Percentiles rank a stretch among this genome's conserved stretches.
These are phyloP conservation scores for Nematocida displodere DNA, from an alignment of 371 early-diverging fungal genomes.

Conservation along the genomic window DNA sequence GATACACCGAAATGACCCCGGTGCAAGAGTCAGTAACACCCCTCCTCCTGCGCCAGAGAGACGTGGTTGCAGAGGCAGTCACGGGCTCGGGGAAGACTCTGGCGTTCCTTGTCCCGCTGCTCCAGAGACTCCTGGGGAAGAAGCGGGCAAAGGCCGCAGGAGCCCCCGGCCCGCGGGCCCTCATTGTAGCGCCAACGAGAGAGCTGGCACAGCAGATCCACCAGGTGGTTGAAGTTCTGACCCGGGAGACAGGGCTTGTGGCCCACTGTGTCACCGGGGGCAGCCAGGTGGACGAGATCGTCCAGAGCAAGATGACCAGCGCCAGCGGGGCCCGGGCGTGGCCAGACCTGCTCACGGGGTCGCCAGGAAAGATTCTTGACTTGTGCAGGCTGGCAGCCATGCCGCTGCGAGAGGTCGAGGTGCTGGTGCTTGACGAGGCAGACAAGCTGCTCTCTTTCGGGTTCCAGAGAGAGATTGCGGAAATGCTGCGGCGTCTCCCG, in stretches of 20 bases:
- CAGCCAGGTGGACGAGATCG: constrained; percentile 13
- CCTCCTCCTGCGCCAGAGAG: constrained; percentile 61
- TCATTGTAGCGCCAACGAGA: constrained; percentile 43
- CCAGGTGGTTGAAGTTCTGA: background rate
- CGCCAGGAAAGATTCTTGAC: constrained; percentile 21
- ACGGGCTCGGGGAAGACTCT: constrained; percentile 96
- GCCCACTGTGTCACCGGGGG: constrained; percentile 26
- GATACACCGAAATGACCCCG: constrained; percentile 50
- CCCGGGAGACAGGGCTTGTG: background rate
- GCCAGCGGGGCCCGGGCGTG: background rate
- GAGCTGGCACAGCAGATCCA: constrained; percentile 51
- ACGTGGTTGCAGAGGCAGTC: constrained; percentile 81
- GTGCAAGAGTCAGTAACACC: constrained; percentile 58
- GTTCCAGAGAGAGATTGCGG: constrained; percentile 21
- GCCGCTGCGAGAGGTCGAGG: constrained; percentile 31
- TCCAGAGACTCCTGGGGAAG: constrained; percentile 40
- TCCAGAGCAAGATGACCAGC: background rate
- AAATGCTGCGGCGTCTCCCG: constrained; percentile 28
- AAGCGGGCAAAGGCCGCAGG: background rate
- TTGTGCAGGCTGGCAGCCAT: constrained; percentile 21
- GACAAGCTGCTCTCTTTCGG: constrained; percentile 38
- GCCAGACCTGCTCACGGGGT: constrained; percentile 19
- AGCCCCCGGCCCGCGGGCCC: background rate
- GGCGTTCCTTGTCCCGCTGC: constrained; percentile 78
- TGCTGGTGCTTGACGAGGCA: constrained; percentile 38